Base-by-base conservation (phyloP, 306 rosid genomes). In the Cyamopsis tetragonoloba region DNA sequence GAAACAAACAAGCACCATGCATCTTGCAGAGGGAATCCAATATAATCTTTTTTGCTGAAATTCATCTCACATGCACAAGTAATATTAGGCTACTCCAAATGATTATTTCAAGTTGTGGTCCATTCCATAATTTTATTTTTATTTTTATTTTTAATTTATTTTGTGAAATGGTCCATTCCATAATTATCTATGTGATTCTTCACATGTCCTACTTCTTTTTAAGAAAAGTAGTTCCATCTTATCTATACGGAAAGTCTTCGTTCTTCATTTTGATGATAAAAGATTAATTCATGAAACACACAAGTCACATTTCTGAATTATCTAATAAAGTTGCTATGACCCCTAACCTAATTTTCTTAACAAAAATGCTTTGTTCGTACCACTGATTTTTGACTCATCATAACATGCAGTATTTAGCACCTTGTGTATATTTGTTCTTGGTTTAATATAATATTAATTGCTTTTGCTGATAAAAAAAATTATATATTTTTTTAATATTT, bases 111-210 rank as follows among this genome's bases (percentile, higher is more conserved):
- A 27, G 57, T 17, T 54, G 78, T 64, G 78, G 72, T 74, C 67
- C 68, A 64, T 19, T 69, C 59, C 62, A 56, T 35, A 35, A 27
- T 66, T 68, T n/a, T n/a, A n/a, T n/a, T n/a, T n/a, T n/a, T n/a
- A n/a, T n/a, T n/a, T n/a, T n/a, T n/a, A n/a, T 42, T 62, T 26
- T 4, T 23, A 64, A 64, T 30, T 30, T 47, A 69, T 59, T n/a
- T n/a, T n/a, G n/a, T n/a, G n/a, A n/a, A n/a, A n/a, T n/a, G 75
- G 75, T 59, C 75, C 77, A 41, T 27, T 69, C 59, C 62, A 56
- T 35, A 35, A 27, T 66, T 68, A 58, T 43, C 9, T 7, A 46
- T 15, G 50, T 30, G 60, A 47, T 55, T 68, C 28, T 48, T 44
- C 48, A 27, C 62, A 49, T 43, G 79, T 20, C 68, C 65, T 39